Evolutionary conservation across 495 filamentous ascomycete species (phyloP).

Genomic region (Niebla homalea): DNA sequence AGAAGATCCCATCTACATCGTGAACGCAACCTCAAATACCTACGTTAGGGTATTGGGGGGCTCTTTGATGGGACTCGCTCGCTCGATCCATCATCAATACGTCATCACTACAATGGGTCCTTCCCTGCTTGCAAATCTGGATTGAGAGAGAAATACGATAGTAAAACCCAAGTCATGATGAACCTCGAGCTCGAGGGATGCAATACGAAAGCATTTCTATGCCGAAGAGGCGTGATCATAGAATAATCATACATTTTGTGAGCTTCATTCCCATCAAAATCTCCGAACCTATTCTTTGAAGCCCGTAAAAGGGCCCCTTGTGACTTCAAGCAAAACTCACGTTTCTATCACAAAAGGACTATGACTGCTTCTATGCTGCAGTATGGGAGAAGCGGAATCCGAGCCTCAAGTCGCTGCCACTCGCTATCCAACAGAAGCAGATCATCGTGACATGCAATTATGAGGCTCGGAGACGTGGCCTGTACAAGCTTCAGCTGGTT

Average conservation of each 20-base stretch:
- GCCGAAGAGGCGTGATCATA: conserved; percentile 44
- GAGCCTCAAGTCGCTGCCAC: conserved; percentile 51
- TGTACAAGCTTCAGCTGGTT: conserved; percentile 75
- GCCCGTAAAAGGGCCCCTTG: no score
- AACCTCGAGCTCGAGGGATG: no score
- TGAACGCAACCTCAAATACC: no score
- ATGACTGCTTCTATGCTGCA: conserved; percentile 90
- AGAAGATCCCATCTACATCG: no score
- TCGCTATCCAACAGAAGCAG: conserved; percentile 74
- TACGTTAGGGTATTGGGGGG: no score
- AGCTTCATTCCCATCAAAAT: conserved; percentile 16
- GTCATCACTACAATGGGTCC: no score
- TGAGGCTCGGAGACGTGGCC: conserved; percentile 60
- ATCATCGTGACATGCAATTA: conserved; percentile 96
- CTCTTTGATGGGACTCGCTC: no score
- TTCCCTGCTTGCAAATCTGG: no score
- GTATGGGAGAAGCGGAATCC: conserved; percentile 76
- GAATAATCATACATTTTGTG: conserved; percentile 75
- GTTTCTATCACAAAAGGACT: conserved; percentile 40
- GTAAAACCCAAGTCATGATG: no score
- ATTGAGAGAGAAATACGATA: no score
- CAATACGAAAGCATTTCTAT: background rate
- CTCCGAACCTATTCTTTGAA: background rate
- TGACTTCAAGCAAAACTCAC: no score
- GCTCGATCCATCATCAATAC: no score